Conservation (phyloP, 2,329 filamentous ascomycete species). For the Fusarium paranaense region DNA sequence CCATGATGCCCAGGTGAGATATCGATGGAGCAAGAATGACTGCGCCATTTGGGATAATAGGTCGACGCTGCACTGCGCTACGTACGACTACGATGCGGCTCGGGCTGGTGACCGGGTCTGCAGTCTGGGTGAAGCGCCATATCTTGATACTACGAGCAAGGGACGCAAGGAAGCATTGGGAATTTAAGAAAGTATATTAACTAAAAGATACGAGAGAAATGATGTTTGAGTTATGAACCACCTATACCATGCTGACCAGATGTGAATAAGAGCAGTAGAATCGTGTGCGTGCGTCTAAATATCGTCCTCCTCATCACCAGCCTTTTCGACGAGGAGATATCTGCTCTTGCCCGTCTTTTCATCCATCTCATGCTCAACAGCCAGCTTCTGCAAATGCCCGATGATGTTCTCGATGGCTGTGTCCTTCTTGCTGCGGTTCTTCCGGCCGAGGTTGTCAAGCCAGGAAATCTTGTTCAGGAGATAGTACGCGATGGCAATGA, state of each 20-base stretch:
- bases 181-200: slow-evolving; percentile 13
- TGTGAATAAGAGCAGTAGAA: not conserved
- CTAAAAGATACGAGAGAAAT: not conserved
- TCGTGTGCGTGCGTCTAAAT: slow-evolving; percentile 6
- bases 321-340: slow-evolving; percentile 21
- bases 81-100: slow-evolving; percentile 68
- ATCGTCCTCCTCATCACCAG: slow-evolving; percentile 22
- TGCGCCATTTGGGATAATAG: slow-evolving; percentile 76
- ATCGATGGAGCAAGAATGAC: slow-evolving; percentile 65
- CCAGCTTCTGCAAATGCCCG: slow-evolving; percentile 24
- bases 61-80: slow-evolving; percentile 64
- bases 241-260: not conserved
- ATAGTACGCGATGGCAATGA: slow-evolving; percentile 28
- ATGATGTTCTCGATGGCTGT: slow-evolving; percentile 28
- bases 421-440: slow-evolving; percentile 26
- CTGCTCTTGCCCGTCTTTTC: slow-evolving; percentile 31
- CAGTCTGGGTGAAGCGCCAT: slow-evolving; percentile 58
- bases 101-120: slow-evolving; percentile 56
- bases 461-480: slow-evolving; percentile 30
- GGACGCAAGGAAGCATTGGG: slow-evolving; percentile 53
- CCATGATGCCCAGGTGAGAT: slow-evolving; percentile 68
- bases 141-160: slow-evolving; percentile 53
- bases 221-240: not conserved
- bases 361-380: slow-evolving; percentile 26
- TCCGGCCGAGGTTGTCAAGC: slow-evolving; percentile 22